Evolutionary conservation across 176 grass and related monocot genomes (phyloP).

Genomic region (Eleusine coracana): DNA sequence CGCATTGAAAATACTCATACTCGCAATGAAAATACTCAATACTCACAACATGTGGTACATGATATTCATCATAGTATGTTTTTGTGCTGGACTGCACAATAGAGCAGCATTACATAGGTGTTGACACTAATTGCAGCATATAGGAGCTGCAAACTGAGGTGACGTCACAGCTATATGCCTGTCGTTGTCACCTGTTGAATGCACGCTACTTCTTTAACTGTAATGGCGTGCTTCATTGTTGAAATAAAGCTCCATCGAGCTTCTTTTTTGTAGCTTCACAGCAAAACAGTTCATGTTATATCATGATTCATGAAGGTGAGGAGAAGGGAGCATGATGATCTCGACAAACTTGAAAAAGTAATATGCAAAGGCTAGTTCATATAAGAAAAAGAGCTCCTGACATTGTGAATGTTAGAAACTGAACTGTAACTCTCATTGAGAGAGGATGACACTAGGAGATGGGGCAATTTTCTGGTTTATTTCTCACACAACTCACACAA

Average conservation of each 20-base stretch:
- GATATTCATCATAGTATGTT: slow-evolving; percentile 2
- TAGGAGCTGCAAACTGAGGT: slow-evolving; percentile 7
- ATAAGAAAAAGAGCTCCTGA: not conserved
- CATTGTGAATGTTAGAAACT: too few species aligned
- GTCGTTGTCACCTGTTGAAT: not conserved
- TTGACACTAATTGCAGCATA: not conserved
- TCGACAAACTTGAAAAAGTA: not conserved
- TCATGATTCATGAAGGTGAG: not conserved
- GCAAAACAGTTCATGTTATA: not conserved
- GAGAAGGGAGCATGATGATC: not conserved
- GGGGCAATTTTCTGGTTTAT: too few species aligned
- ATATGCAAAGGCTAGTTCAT: slow-evolving; percentile 1
- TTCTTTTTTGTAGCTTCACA: slow-evolving; percentile 1
- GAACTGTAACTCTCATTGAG: too few species aligned
- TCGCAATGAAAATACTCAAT: not conserved
- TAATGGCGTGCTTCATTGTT: not conserved
- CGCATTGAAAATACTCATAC: not conserved
- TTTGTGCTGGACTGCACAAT: slow-evolving; percentile 3
- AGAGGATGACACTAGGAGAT: too few species aligned
- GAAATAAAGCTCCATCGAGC: not conserved
- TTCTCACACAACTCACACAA: too few species aligned
- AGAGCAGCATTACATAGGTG: not conserved
- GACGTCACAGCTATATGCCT: slow-evolving; percentile 3
- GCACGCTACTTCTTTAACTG: not conserved
- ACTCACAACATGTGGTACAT: not conserved